Percentiles rank a stretch among this genome's conserved stretches.
Conservation (phyloP, 176 grass and related monocot genomes). For the Tillandsia leiboldiana region DNA sequence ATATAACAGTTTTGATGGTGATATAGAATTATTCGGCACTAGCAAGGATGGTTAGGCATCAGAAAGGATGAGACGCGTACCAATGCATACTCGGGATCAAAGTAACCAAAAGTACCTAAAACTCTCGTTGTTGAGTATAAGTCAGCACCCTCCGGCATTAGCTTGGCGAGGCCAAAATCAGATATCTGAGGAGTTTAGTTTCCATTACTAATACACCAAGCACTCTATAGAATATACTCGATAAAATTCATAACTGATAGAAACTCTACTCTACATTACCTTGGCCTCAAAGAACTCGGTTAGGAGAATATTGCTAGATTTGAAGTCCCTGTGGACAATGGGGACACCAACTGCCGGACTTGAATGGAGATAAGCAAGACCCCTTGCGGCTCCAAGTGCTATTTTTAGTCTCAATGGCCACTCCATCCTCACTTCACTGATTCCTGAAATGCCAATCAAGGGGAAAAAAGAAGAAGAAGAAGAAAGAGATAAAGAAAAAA, state of each 20-base stretch:
- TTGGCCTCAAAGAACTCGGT: constrained; percentile 65
- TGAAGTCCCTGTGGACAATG: constrained; percentile 96
- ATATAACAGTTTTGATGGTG: too few relatives aligned
- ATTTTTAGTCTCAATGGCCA: constrained; percentile 69
- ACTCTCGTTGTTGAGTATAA: constrained; percentile 69
- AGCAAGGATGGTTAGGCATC: too few relatives aligned
- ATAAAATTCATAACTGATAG: not conserved
- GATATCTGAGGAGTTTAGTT: constrained; percentile 50
- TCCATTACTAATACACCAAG: constrained; percentile 2
- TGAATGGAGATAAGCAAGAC: constrained; percentile 81
- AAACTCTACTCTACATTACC: constrained; percentile 28
- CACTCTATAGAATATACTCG: not conserved
- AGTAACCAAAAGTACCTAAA: constrained; percentile 97
- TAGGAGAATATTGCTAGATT: constrained; percentile 93
- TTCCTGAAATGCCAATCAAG: constrained; percentile 20
- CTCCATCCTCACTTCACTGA: constrained; percentile 64
- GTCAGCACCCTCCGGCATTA: constrained; percentile 86
- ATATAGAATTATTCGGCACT: too few relatives aligned
- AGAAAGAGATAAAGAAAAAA: not conserved
- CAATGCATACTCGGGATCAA: constrained; percentile 92
- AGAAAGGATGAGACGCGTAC: constrained; percentile 26
- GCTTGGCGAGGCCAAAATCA: constrained; percentile 85
- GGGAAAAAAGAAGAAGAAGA: not conserved
- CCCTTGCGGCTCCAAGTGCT: constrained; percentile 81
- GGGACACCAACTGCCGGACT: constrained; percentile 71